These are phyloP conservation scores for Xylaria digitata DNA, from an alignment of 2,329 filamentous ascomycete genomes.

Conservation along the genomic window DNA sequence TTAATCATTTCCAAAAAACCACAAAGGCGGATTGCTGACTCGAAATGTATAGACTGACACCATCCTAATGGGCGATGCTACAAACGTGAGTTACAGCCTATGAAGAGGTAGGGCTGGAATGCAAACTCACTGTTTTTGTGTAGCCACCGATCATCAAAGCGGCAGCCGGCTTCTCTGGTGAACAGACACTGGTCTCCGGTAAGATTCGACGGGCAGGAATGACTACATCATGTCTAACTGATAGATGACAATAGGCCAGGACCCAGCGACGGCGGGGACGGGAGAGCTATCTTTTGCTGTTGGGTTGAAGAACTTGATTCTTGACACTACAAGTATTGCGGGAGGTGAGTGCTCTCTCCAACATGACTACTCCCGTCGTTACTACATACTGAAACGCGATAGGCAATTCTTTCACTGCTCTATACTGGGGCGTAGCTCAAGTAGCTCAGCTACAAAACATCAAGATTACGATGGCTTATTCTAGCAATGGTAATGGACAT, in stretches of 20 bases:
- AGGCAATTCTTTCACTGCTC: conserved; percentile 54
- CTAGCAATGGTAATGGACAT: conserved; percentile 53
- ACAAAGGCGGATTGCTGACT: conserved; percentile 13
- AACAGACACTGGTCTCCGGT: conserved; percentile 52
- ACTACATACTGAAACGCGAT: conserved; percentile 24
- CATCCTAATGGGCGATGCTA: conserved; percentile 60
- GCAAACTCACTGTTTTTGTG: conserved; percentile 17
- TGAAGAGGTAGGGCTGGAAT: not conserved
- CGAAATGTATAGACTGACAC: conserved; percentile 51
- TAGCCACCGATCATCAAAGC: conserved; percentile 58
- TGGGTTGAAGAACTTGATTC: conserved; percentile 56
- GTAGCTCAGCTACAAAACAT: conserved; percentile 57
- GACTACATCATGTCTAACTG: conserved; percentile 30
- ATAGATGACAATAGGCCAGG: conserved; percentile 45
- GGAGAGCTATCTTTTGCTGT: conserved; percentile 58
- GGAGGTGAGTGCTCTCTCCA: conserved; percentile 43
- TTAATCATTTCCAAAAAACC: not conserved
- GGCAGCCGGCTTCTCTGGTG: conserved; percentile 51
- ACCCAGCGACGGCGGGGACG: conserved; percentile 49
- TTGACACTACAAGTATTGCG: conserved; percentile 55
- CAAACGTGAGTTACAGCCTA: conserved; percentile 49
- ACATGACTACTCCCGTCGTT: not conserved
- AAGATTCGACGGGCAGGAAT: conserved; percentile 7
- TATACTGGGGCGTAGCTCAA: conserved; percentile 60
- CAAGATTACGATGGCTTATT: conserved; percentile 55